Base-by-base conservation (phyloP, 352 stramenopile species). In the Globisporangium viniferum region DNA sequence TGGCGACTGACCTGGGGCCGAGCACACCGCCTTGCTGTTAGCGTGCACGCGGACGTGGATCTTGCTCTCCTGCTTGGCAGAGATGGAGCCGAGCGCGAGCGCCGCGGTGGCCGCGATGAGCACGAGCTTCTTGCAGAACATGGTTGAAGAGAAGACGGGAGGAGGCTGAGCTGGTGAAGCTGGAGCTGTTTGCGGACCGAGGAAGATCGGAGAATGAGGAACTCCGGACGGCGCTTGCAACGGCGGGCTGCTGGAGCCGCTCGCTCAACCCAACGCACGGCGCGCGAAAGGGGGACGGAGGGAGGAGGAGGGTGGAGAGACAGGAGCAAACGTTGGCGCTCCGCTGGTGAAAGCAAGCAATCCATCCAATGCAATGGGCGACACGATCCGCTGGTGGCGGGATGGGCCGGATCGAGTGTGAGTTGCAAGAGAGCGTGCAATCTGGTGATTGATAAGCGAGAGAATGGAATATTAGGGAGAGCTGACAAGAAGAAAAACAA, bases 111-210 rank as follows among this genome's bases (percentile, higher is more conserved):
- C 64, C 7, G 69, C 69, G 48, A 74, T 68, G 20, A 74, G 49
- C 3, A 74, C 36, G 64, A 74, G 64, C 69, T 74, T 74, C 69
- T 74, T 74, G 59, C 48, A 56, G 46, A 74, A 71, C 68, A 74
- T 74, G 8, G 20, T 67, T 36, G 12, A 36, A 8, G 29, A 36
- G 24, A 15, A 9, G 48, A 29, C 2, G 46, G n/a, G 48, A 22
- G 22, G 22, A 33, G 49, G 22, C 2, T 20, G n/a, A 20, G 49
- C 9, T 20, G 15, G 46, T 24, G 46, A 27, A 55, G 48, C 48
- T 55, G 48, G 48, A 55, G 48, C 48, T 55, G 48, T 39, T 55
- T 55, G 48, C 6, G 31, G 48, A 31, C 48, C 48, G 48, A 55
- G 48, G 48, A 2, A 9, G 15, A 55, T 55, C 48, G 15, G 48